phyloP scores from a whole-genome alignment of 352 stramenopile genomes.

The Blastocystis sp. region DNA sequence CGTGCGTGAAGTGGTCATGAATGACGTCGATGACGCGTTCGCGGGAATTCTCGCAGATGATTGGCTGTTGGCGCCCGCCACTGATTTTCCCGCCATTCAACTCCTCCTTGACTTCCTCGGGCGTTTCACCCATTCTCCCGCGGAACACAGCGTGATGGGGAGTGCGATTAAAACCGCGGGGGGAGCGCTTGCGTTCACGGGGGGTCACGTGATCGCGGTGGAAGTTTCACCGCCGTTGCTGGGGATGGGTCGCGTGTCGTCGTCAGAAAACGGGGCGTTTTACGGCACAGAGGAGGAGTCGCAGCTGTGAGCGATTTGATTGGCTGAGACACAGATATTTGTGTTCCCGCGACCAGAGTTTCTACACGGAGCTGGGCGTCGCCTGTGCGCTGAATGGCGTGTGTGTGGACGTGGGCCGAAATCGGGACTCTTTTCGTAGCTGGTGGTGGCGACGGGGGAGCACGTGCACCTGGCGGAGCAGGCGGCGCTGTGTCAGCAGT shows the following conservation, averaged over 20 bases:
- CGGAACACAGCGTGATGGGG: neutral
- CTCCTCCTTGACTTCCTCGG: neutral
- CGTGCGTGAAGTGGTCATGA: constrained; percentile 24
- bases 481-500: neutral
- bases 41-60: neutral
- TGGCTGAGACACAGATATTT: neutral
- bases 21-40: constrained; percentile 33
- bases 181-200: neutral
- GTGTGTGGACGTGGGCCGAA: neutral
- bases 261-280: neutral
- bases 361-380: constrained; percentile 5
- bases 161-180: neutral
- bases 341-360: constrained; percentile 7
- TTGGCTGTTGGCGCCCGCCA: neutral
- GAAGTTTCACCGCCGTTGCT: constrained; percentile 5
- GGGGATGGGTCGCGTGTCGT: neutral
- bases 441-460: neutral
- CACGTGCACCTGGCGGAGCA: constrained; percentile 53
- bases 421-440: neutral
- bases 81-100: neutral
- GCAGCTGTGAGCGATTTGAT: neutral
- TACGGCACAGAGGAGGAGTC: constrained; percentile 48
- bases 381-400: neutral
- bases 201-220: constrained; percentile 41
- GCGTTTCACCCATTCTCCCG: too few relatives aligned